Percentiles rank a stretch among this genome's conserved stretches.
phyloP scores from a whole-genome alignment of 805 yeast species.

The Teunomyces panamensis region DNA sequence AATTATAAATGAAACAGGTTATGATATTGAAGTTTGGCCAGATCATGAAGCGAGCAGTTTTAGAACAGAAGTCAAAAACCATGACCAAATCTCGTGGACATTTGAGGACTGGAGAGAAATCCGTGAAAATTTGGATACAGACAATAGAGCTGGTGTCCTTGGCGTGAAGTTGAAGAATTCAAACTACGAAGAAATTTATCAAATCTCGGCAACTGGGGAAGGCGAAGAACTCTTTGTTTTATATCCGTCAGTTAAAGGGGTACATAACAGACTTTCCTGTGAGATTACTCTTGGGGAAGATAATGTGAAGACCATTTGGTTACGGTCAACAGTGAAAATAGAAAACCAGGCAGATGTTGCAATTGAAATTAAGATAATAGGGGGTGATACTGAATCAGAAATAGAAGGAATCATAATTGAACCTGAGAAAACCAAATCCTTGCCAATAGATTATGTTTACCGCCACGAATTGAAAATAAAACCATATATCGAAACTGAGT shows the following conservation, averaged over 20 bases:
- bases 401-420: constrained; percentile 35
- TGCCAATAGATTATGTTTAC: constrained; percentile 73
- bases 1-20: constrained; percentile 82
- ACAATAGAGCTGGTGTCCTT: constrained; percentile 56
- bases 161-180: constrained; percentile 62
- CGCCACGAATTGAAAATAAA: constrained; percentile 53
- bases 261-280: constrained; percentile 73
- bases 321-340: constrained; percentile 72
- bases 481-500: constrained; percentile 57
- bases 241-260: constrained; percentile 56
- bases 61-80: constrained; percentile 41
- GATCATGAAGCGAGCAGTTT: constrained; percentile 34
- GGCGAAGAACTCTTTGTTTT: constrained; percentile 78
- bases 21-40: constrained; percentile 79
- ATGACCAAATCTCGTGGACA: constrained; percentile 70
- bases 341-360: constrained; percentile 61
- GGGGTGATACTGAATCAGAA: constrained; percentile 27
- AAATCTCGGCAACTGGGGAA: constrained; percentile 70
- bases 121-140: constrained; percentile 74
- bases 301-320: constrained; percentile 72
- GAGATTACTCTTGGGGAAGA: constrained; percentile 69
- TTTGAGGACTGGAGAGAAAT: constrained; percentile 92
- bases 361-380: constrained; percentile 44
- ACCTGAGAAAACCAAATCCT: constrained; percentile 57
- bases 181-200: constrained; percentile 49